A percentile compares a stretch with the other conserved stretches of the same genome.
These are phyloP conservation scores for Herpotrichia juniperi DNA, from an alignment of 2,329 filamentous ascomycete genomes.

Conservation along the genomic window DNA sequence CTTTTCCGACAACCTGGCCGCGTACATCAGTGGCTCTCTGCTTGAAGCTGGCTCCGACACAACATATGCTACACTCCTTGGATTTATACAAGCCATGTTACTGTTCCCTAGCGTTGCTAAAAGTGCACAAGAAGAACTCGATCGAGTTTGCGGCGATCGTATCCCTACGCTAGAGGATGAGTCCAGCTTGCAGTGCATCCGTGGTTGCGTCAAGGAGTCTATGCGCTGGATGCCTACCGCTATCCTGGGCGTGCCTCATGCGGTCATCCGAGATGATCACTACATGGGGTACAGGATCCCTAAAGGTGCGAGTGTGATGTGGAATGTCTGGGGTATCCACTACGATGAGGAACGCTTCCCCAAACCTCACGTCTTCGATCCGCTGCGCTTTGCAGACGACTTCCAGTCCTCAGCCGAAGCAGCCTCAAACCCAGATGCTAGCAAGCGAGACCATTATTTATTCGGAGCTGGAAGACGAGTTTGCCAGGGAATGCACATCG, in stretches of 20 bases:
- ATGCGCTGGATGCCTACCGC: slow-evolving; percentile 47
- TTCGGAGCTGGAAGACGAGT: slow-evolving; percentile 27
- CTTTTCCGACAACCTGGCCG: slow-evolving; percentile 1
- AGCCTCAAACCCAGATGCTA: not conserved
- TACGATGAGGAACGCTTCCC: slow-evolving; percentile 46
- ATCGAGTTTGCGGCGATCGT: slow-evolving; percentile 53
- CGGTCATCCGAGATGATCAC: slow-evolving; percentile 37
- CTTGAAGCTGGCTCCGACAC: slow-evolving; percentile 53
- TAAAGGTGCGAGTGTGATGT: slow-evolving; percentile 45
- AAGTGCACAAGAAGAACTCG: slow-evolving; percentile 56
- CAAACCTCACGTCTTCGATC: slow-evolving; percentile 48
- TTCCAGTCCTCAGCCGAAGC: slow-evolving; percentile 46
- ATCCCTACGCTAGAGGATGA: slow-evolving; percentile 57
- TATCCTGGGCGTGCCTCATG: slow-evolving; percentile 40
- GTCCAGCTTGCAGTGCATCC: slow-evolving; percentile 45
- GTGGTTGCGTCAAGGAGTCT: slow-evolving; percentile 46
- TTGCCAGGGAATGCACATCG: slow-evolving; percentile 50
- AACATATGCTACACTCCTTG: slow-evolving; percentile 48
- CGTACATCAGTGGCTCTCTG: slow-evolving; percentile 33
- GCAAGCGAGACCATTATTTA: not conserved
- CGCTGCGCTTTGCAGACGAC: slow-evolving; percentile 48
- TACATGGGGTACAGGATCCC: slow-evolving; percentile 50
- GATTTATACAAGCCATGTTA: slow-evolving; percentile 59
- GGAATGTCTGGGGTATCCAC: slow-evolving; percentile 49
- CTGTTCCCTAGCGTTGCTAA: slow-evolving; percentile 55